Base-by-base conservation (phyloP, 768 basidiomycete genomes). In the Dentipellis sp. region DNA sequence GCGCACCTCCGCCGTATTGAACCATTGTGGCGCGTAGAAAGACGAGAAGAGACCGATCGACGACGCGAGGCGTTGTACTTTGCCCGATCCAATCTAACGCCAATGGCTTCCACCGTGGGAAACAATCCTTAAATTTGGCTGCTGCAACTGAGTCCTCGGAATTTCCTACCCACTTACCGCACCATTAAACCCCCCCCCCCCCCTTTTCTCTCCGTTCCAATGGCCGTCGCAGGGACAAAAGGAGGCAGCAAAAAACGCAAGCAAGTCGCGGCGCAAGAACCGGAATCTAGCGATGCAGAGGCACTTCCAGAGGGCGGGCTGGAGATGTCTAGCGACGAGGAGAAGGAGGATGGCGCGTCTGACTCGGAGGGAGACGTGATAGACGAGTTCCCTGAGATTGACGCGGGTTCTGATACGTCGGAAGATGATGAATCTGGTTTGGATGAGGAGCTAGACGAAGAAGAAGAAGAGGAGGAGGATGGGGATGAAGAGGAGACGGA, bases 1-100 rank as follows among this genome's bases (percentile, higher is more conserved):
- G 62, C 85, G 40, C 69, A 87, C 90, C 91, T 75, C 91, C 91
- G 34, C 91, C 91, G 68, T 91, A 91, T 66, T 88, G 86, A 6
- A 91, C 88, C 88, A 91, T 91, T 22, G 14, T 61, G 21, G 53
- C 40, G 56, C n/a, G 37, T 21, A 50, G 22, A 17, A 23, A 45
- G 42, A 50, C 23, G 48, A 50, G 21, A 51, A 14, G 14, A 11
- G n/a, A 38, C 45, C 54, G 38, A 52, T 49, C 16, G n/a, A 21
- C 35, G 19, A 51, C 42, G 34, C 45, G n/a, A 53, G 40, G 45
- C 46, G 47, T 48, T 52, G 52, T 36, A 52, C 34, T 50, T 48
- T 36, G 22, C 64, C 67, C 66, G 67, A 69, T 68, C 54, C 19
- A 60, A 68, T 68, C 67, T 69, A 53, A 40, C 22, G 16, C 36